A percentile compares a stretch with the other conserved stretches of the same genome.
Evolutionary conservation across 2,329 filamentous ascomycete species (phyloP).

Genomic region (Triangularia verruculosa): DNA sequence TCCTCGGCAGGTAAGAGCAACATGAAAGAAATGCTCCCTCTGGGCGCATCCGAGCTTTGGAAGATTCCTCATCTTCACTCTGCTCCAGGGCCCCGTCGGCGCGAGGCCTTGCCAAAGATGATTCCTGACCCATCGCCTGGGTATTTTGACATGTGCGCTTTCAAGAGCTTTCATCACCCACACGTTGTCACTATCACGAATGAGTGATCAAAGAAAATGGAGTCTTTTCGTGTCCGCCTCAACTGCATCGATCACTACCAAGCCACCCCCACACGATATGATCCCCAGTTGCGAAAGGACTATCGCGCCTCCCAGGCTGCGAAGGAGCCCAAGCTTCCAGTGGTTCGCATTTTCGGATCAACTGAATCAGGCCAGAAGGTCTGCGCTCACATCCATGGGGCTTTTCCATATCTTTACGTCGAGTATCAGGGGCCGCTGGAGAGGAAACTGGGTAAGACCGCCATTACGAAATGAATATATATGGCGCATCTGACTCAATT

Average conservation of each 20-base stretch:
- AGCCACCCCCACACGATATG: constrained; percentile 70
- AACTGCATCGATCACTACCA: constrained; percentile 98
- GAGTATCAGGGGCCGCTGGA: constrained; percentile 72
- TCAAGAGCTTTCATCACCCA: not conserved
- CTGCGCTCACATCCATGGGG: constrained; percentile 92
- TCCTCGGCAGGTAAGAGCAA: constrained; percentile 1
- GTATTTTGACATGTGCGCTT: not conserved
- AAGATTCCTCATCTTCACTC: not conserved
- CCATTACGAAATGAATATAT: not conserved
- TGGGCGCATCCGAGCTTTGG: not conserved
- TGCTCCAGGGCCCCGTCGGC: not conserved
- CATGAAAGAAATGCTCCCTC: not conserved
- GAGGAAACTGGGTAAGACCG: constrained; percentile 60
- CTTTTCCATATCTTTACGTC: constrained; percentile 92
- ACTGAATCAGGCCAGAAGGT: constrained; percentile 95
- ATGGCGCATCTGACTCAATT: not conserved
- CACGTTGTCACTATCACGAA: not conserved
- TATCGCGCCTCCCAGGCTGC: constrained; percentile 55
- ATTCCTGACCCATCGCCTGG: not conserved
- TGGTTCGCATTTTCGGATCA: constrained; percentile 86
- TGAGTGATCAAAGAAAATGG: constrained; percentile 43
- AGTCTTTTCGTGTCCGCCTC: constrained; percentile 82
- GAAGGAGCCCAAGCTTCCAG: constrained; percentile 71
- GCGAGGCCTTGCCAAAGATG: not conserved
- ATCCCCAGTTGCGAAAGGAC: constrained; percentile 72